Base-by-base conservation (phyloP, 768 basidiomycete species). In the Calocera viscosa region DNA sequence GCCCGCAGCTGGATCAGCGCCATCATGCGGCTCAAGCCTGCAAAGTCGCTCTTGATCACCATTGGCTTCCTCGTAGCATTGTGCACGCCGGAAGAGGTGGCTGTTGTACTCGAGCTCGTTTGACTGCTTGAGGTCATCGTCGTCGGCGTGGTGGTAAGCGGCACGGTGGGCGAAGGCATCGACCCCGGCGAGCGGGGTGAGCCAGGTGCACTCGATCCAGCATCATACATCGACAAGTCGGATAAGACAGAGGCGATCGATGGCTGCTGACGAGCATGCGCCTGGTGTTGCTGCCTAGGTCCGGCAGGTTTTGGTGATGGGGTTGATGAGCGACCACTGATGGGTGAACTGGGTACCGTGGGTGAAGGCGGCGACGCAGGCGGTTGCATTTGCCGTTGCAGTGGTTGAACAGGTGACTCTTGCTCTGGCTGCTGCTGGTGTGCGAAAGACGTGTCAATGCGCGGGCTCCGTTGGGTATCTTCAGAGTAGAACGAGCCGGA, bases 11-110 rank as follows among this genome's bases (percentile, higher is more conserved):
- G 88, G 66, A 96, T 92, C 47, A 94, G 81, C 28, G 90, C 87
- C 82, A 96, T 82, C 90, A 96, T 93, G 64, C 86, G 82, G 8
- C 83, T 77, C 28, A 95, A 78, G 1, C 94, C 94, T 76, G 94
- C 94, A 74, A 94, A 91, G 72, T 94, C 86, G 68, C 69, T 70
- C 64, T 75, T 72, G 63, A 72, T 67, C 3, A 76, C 70, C 0
- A 75, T 72, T 0, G 66, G 70, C 64, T 60, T 60, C 53, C 53
- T 11, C 5, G 11, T 64, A 11, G 73, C 73, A 49, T 70, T 72
- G 40, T 72, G 69, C 81, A 82, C n/a, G 83, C 83, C 63, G 88
- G 75, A 47, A 83, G 74, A 35, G 81, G 79, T 49, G 76, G 82
- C 69, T 79, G 26, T 26, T 26, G 53, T 72, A 67, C 16, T 70